A percentile compares a stretch with the other conserved stretches of the same genome.
phyloP scores from a whole-genome alignment of 148 eudicot genomes.

The Amaranthus palmeri region DNA sequence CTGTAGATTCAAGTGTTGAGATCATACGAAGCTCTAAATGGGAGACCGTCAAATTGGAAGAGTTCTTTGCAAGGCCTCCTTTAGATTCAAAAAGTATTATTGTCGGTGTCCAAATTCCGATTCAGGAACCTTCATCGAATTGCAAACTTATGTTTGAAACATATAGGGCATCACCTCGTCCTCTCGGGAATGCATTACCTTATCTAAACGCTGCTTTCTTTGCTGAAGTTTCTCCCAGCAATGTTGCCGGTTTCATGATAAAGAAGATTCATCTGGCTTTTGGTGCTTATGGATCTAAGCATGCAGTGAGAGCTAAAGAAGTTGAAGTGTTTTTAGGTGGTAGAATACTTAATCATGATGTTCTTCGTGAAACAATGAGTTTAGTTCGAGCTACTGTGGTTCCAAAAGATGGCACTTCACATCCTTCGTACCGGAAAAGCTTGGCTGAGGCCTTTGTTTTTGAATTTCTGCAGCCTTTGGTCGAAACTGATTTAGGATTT shows the following conservation, averaged over 20 bases:
- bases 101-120: constrained; percentile 59
- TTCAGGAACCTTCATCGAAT: constrained; percentile 25
- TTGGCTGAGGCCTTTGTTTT: constrained; percentile 77
- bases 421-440: constrained; percentile 62
- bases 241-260: constrained; percentile 30
- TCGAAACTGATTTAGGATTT: constrained; percentile 19
- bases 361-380: constrained; percentile 53
- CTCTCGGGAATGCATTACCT: constrained; percentile 76
- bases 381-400: constrained; percentile 46
- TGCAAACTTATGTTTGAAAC: constrained; percentile 58
- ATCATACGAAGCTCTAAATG: constrained; percentile 31
- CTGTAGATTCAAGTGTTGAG: constrained; percentile 50
- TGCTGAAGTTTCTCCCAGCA: constrained; percentile 42
- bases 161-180: constrained; percentile 85
- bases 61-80: constrained; percentile 58
- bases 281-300: constrained; percentile 72
- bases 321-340: constrained; percentile 62
- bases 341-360: constrained; percentile 33
- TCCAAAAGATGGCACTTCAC: constrained; percentile 55
- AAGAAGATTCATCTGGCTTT: constrained; percentile 57
- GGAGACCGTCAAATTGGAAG: constrained; percentile 53
- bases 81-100: constrained; percentile 53
- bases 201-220: constrained; percentile 83
- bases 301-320: constrained; percentile 63
- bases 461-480: constrained; percentile 50